phyloP scores from a whole-genome alignment of 495 filamentous ascomycete species.

The Durotheca rogersii region DNA sequence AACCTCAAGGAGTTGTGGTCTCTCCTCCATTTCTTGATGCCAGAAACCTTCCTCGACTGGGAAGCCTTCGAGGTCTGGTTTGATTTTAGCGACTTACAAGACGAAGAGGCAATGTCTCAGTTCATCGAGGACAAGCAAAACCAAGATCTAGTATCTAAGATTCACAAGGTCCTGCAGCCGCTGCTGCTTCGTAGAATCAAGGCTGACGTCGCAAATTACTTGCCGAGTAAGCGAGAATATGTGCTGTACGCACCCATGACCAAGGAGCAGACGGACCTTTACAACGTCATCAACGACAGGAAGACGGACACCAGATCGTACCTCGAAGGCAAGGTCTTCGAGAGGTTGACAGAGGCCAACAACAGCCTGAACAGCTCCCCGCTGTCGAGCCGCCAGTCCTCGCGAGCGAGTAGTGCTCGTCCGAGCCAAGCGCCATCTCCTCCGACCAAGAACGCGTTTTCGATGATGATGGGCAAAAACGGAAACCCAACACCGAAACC shows the following conservation, averaged over 20 bases:
- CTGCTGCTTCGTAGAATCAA: constrained; percentile 88
- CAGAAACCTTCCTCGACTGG: constrained; percentile 86
- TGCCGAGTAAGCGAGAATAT: constrained; percentile 97
- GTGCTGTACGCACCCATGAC: constrained; percentile 90
- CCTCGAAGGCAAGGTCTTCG: constrained; percentile 80
- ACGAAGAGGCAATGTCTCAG: constrained; percentile 66
- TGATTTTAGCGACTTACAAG: constrained; percentile 86
- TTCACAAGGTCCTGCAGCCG: constrained; percentile 90
- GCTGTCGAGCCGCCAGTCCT: constrained; percentile 40
- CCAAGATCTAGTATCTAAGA: constrained; percentile 78
- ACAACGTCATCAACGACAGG: constrained; percentile 79
- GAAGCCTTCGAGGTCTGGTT: constrained; percentile 93
- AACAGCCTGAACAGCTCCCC: constrained; percentile 39
- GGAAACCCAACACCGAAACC: constrained; percentile 23
- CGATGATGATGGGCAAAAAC: constrained; percentile 50
- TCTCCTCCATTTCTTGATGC: constrained; percentile 87
- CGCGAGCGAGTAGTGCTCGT: constrained; percentile 36
- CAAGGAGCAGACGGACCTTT: constrained; percentile 82
- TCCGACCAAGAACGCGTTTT: constrained; percentile 44
- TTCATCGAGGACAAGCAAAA: constrained; percentile 77
- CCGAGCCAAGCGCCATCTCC: constrained; percentile 21
- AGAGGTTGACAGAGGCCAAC: constrained; percentile 56
- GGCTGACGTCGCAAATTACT: constrained; percentile 80
- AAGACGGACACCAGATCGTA: constrained; percentile 69
- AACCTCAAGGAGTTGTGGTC: constrained; percentile 97